Base-by-base conservation (phyloP, 2,329 filamentous ascomycete genomes). In the Dactylellina sp. region DNA sequence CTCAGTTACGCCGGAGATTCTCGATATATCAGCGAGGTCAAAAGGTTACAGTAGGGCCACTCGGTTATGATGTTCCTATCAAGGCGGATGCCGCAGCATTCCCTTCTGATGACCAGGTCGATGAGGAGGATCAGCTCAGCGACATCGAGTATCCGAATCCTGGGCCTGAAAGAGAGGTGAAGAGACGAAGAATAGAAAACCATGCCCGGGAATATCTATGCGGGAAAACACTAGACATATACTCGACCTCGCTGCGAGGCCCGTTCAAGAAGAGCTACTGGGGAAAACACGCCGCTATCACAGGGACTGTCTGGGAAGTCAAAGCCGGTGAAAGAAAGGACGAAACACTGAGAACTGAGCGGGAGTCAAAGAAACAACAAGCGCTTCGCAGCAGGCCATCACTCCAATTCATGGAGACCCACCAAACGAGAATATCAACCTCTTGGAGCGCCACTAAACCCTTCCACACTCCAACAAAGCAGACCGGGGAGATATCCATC, bases 1-100 rank as follows among this genome's bases (percentile, higher is more conserved):
- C 47, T 0, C 24, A 61, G 4, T 40, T 44, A 40, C 47, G 52
- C 22, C 53, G 70, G 7, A 55, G 70, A 22, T 74, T 74, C 37
- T 74, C 70, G 12, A 55, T 74, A 11, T 64, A 64, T 52, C 70
- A 74, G 24, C 55, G 70, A 22, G 40, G 40, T n/a, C 53, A 74
- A 9, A 60, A 66, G 24, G 70, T 74, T 28, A 74, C 70, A 2
- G 49, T 74, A 16, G 70, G 70, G 0, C 70, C 70, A 2, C 49
- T 74, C 1, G 70, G 70, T 7, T 62, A 61, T 20, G 70, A 74
- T 39, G 61, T 74, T 7, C 70, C 70, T 20, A 52, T 62, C 20
- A 35, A 47, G 9, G 22, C 28, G 11, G 70, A 74, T 50, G n/a
- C 28, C 14, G 50, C 70, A 20, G 70, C 61, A 16, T 74, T 74